Conservation (phyloP, 1,139 yeast genomes). For the Blastobotrys arbuscula region DNA sequence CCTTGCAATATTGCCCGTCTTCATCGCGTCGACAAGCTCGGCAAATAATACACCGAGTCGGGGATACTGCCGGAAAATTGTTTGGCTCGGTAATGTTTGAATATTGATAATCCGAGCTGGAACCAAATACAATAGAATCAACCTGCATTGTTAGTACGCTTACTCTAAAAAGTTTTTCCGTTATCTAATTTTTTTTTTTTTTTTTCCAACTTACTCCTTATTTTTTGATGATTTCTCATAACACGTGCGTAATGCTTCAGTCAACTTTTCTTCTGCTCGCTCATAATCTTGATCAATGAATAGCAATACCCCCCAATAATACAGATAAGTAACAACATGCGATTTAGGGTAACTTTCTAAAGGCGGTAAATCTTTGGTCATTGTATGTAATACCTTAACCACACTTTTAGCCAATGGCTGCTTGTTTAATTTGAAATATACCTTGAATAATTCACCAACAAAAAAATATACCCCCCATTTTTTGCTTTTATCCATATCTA, state of each 20-base stretch:
- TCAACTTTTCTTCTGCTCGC: slow-evolving; percentile 46
- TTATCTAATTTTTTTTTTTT: not conserved
- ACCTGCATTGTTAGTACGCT: slow-evolving; percentile 8
- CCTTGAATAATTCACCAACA: slow-evolving; percentile 63
- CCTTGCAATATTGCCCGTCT: slow-evolving; percentile 48
- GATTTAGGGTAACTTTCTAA: slow-evolving; percentile 43
- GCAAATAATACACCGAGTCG: slow-evolving; percentile 42
- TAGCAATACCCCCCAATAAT: slow-evolving; percentile 58
- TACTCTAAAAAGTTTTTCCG: not conserved
- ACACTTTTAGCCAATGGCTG: slow-evolving; percentile 74
- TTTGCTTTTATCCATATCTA: slow-evolving; percentile 46
- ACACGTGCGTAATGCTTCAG: slow-evolving; percentile 43
- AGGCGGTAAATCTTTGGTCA: slow-evolving; percentile 49
- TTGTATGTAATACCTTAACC: slow-evolving; percentile 63
- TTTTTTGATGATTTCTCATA: slow-evolving; percentile 22
- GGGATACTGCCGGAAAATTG: slow-evolving; percentile 45
- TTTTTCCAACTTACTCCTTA: slow-evolving; percentile 30
- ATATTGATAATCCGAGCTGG: slow-evolving; percentile 34
- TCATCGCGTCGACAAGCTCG: slow-evolving; percentile 46
- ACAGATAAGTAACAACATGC: slow-evolving; percentile 56
- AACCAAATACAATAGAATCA: slow-evolving; percentile 35
- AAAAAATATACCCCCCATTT: slow-evolving; percentile 67
- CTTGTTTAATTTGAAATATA: slow-evolving; percentile 66
- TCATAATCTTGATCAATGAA: slow-evolving; percentile 58
- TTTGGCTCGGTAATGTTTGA: slow-evolving; percentile 35